Conservation (phyloP, 352 stramenopile species). For the Phytophthora agathidicida region DNA sequence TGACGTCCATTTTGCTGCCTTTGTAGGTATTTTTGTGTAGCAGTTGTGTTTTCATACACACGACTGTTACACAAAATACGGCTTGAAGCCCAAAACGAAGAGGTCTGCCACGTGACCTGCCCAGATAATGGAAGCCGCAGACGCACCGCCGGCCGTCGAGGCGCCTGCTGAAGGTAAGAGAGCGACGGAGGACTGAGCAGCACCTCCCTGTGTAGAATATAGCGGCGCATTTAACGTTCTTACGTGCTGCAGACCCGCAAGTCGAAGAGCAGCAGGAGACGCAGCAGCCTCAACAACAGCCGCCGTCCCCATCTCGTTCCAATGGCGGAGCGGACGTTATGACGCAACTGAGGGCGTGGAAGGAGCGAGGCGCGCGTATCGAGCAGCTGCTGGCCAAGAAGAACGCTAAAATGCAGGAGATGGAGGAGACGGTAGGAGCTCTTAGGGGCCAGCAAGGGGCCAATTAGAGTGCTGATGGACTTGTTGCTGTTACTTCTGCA, state of each 20-base stretch:
- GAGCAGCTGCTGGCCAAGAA: conserved; percentile 75
- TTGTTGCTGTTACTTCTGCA: conserved; percentile 23
- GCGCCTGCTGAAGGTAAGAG: conserved; percentile 26
- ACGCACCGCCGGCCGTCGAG: conserved; percentile 6
- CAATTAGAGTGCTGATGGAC: too few species aligned
- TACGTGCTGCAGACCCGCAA: conserved; percentile 9
- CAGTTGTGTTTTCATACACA: too few species aligned
- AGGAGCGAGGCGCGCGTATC: conserved; percentile 64
- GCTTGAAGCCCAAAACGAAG: conserved; percentile 8
- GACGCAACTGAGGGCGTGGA: conserved; percentile 54
- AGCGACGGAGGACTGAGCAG: conserved; percentile 4
- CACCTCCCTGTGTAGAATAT: background rate
- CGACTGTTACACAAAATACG: conserved; percentile 1
- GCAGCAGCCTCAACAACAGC: conserved; percentile 1
- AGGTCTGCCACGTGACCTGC: conserved; percentile 2
- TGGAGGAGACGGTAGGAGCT: conserved; percentile 68
- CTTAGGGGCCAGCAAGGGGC: background rate
- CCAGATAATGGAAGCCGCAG: conserved; percentile 24
- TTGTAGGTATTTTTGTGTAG: conserved; percentile 11
- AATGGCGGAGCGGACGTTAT: conserved; percentile 25
- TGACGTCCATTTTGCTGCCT: conserved; percentile 56
- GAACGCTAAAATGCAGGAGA: conserved; percentile 73
- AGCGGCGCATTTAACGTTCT: background rate
- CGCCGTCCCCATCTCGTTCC: conserved; percentile 23
- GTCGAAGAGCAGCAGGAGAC: conserved; percentile 11